Base-by-base conservation (phyloP, 2,329 filamentous ascomycete species). In the Juglanconis juglandina region DNA sequence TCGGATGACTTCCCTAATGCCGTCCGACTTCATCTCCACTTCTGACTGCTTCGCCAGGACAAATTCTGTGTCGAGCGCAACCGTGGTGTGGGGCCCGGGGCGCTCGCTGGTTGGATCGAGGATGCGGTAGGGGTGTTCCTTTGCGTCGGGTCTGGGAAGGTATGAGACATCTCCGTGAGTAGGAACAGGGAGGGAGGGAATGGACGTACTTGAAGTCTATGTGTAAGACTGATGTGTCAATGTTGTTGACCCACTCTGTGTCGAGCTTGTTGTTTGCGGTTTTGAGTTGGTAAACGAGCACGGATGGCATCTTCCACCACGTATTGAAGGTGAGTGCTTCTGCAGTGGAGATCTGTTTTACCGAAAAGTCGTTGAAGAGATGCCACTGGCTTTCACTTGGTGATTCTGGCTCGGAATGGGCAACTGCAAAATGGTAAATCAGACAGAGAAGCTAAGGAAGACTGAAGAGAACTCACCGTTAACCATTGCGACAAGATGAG, bases 351-450 rank as follows among this genome's bases (percentile, higher is more conserved):
- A 96, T 85, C 9, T 89, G 87, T 11, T 90, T 86, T 30, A 99
- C 96, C 41, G 96, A 77, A 69, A 99, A 99, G 75, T 99, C 95
- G 68, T 99, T 99, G 78, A 99, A 97, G 1, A 99, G 76, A 74
- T 98, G 92, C 96, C 96, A 99, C 67, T 89, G 88, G 68, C 85
- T 88, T 64, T 86, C 82, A 3, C 77, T 78, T 1, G 85, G 81
- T 0, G 82, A 72, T 47, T 83, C 79, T 0, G 81, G 78, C 58
- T 86, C 85, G 0, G 90, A 86, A 55, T 91, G 86, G 11, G 84
- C 84, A 60, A 90, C 88, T 89, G 58, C 14, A 33, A 24, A 39
- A 48, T 5, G 2, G 14, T 53, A 6, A 47, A 44, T 30, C n/a
- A 30, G n/a, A 6, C 4, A 7, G 9, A 11, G 33, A 13, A 39